Conservation (phyloP, 169 alveolate species). For the Cryptosporidium andersoni region DNA sequence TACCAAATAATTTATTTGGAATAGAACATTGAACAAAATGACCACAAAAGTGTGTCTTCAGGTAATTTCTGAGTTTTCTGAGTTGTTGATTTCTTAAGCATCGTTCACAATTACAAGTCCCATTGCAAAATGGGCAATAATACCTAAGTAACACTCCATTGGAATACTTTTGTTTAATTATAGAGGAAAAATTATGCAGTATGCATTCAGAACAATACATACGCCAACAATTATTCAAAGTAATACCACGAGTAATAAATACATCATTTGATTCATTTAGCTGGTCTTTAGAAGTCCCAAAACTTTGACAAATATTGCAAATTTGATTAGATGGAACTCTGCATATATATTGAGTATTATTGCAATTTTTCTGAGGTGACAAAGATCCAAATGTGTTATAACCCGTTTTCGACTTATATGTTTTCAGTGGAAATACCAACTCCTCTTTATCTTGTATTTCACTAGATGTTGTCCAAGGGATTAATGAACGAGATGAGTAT, state of each 20-base stretch:
- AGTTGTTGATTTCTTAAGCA: constrained; percentile 65
- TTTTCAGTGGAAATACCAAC: constrained; percentile 5
- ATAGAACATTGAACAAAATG: constrained; percentile 31
- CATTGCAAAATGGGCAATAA: constrained; percentile 64
- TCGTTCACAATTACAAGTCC: constrained; percentile 62
- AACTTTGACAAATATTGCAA: constrained; percentile 31
- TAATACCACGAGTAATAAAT: constrained; percentile 32
- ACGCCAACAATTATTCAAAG: constrained; percentile 68
- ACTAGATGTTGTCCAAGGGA: constrained; percentile 60
- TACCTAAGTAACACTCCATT: constrained; percentile 57
- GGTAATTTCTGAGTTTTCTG: constrained; percentile 48
- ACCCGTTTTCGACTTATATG: neutral
- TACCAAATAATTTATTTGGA: constrained; percentile 14
- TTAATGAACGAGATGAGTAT: constrained; percentile 46
- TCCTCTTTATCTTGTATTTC: constrained; percentile 7
- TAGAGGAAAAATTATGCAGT: constrained; percentile 58
- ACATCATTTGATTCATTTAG: neutral
- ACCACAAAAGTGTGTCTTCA: constrained; percentile 49
- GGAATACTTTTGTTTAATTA: constrained; percentile 57
- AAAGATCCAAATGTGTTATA: constrained; percentile 1
- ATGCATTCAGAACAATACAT: constrained; percentile 70
- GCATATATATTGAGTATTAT: neutral
- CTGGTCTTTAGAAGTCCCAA: constrained; percentile 11
- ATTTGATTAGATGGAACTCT: constrained; percentile 3
- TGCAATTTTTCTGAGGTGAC: neutral